These are phyloP conservation scores for Suillus occidentalis DNA, from an alignment of 768 basidiomycete genomes.

Conservation along the genomic window DNA sequence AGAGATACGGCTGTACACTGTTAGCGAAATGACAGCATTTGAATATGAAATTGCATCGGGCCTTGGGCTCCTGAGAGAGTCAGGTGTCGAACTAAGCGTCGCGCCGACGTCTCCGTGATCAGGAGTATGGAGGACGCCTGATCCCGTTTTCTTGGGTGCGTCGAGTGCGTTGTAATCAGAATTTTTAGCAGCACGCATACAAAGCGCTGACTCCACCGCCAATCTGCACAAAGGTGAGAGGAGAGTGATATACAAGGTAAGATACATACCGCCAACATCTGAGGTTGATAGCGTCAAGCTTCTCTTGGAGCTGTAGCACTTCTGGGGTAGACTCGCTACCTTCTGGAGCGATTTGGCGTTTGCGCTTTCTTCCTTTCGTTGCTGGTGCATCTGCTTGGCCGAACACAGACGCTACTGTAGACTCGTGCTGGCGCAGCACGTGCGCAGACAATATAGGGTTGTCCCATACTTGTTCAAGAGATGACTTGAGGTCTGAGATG, in stretches of 20 bases:
- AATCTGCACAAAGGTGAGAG: conserved; percentile 39
- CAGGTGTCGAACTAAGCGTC: not conserved
- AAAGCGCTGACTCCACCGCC: conserved; percentile 51
- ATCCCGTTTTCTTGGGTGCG: conserved; percentile 25
- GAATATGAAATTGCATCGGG: conserved; percentile 2
- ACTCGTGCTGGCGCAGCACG: conserved; percentile 53
- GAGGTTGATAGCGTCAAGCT: conserved; percentile 52
- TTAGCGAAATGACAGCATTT: conserved; percentile 56
- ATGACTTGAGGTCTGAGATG: conserved; percentile 48
- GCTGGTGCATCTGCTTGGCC: conserved; percentile 33
- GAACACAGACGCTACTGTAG: conserved; percentile 38
- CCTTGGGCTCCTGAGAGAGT: not conserved
- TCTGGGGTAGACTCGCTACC: conserved; percentile 40
- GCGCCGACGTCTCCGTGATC: not conserved
- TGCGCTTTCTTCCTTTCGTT: conserved; percentile 35
- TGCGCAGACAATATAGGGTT: conserved; percentile 59
- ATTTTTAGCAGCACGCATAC: conserved; percentile 63
- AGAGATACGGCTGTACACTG: conserved; percentile 57
- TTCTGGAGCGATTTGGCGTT: conserved; percentile 27
- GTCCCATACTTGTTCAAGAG: conserved; percentile 48
- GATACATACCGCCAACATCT: conserved; percentile 60
- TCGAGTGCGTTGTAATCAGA: conserved; percentile 64
- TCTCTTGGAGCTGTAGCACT: conserved; percentile 46
- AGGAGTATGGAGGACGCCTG: conserved; percentile 32
- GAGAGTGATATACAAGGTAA: not conserved